Evolutionary conservation across 164 flowering plant genomes (phyloP), one percentile per base, ranked within the genome.

Genomic region (Platanus orientalis): DNA sequence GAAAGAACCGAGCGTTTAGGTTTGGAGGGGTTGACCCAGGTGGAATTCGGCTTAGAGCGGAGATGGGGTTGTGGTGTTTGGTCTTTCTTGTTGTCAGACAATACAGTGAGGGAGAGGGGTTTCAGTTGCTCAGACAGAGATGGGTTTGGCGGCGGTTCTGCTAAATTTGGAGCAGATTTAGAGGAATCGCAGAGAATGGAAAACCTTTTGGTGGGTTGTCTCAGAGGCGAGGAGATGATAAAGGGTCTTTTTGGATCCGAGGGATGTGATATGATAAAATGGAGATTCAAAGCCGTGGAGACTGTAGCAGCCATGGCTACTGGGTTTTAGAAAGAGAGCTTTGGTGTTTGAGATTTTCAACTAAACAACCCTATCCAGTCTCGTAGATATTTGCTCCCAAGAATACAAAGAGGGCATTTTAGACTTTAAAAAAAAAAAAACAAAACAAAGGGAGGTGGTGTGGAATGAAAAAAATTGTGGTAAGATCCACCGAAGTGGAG

Each of bases 1-100:
- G 89, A 73, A 58, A 94, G 85, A 1, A 87, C 95, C 1, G 91
- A 76, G 59, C 77, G 90, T 67, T 73, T 87, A 19, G 89, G 86
- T 71, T 68, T 86, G 14, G 93, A 64, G 63, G 97, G 98, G 69
- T 94, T 94, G 60, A 89, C 86, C 98, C 98, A 93, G 6, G 75
- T 81, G 66, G 98, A 90, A 62, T 84, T 90, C 1, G 92, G 96
- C 71, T 85, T 87, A 9, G 84, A 65, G 20, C 73, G 59, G 60
- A 83, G 73, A 10, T 66, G 72, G 69, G 86, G 69, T 54, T 68
- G 67, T n/a, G 54, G 52, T 39, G 47, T 27, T 45, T 59, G 25
- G 42, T 66, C 44, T 36, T 7, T 7, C 55, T 51, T 53, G 54
- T 39, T 58, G 53, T 49, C 10, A 30, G 73, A 58, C 56, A 32